Conservation (phyloP, 441 rosid species). For the Erodium moschatum region DNA sequence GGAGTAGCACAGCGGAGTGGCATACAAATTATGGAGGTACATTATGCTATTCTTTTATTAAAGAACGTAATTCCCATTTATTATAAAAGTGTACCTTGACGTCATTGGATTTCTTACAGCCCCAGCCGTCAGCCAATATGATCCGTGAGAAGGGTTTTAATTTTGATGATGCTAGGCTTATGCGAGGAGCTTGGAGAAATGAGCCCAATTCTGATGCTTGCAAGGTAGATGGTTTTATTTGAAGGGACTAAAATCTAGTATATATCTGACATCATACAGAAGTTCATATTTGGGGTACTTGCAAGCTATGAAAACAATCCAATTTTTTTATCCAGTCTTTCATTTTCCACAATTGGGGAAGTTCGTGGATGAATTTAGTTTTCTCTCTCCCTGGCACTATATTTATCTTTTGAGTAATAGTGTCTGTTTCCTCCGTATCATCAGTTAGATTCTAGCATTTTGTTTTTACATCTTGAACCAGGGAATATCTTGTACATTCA, state of each 20-base stretch:
- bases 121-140: constrained; percentile 38
- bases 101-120: constrained; percentile 28
- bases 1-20: constrained; percentile 72
- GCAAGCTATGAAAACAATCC: too few species aligned
- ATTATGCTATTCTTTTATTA: constrained; percentile 1
- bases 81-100: neutral
- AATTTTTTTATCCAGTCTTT: too few species aligned
- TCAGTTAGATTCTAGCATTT: too few species aligned
- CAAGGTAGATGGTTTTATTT: neutral
- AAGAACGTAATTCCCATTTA: neutral
- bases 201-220: constrained; percentile 58
- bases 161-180: constrained; percentile 83
- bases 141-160: constrained; percentile 82
- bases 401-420: too few species aligned
- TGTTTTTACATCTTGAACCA: neutral
- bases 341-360: too few species aligned
- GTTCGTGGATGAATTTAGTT: too few species aligned
- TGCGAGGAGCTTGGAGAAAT: constrained; percentile 82
- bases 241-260: too few species aligned
- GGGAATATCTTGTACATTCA: neutral
- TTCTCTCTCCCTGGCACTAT: too few species aligned
- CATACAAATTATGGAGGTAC: constrained; percentile 56
- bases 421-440: too few species aligned
- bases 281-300: too few species aligned
- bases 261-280: too few species aligned